Percentiles rank a stretch among this genome's conserved stretches.
These are phyloP conservation scores for Chionographis japonica DNA, from an alignment of 106 monocot species.

Conservation along the genomic window DNA sequence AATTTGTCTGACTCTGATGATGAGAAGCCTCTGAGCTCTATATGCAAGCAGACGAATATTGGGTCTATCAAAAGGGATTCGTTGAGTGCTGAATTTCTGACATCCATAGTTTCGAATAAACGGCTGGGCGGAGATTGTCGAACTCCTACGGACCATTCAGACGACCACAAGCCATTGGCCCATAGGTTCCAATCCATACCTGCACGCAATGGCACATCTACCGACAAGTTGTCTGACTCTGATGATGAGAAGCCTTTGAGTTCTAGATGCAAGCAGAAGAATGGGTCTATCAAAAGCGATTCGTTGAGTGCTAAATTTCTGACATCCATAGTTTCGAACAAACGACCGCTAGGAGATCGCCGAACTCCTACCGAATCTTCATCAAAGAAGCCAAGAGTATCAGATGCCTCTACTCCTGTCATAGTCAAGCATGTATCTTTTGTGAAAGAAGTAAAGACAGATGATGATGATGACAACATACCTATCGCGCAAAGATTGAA, in stretches of 20 bases:
- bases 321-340: conserved; percentile 18
- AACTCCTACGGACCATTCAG: conserved; percentile 14
- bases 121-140: conserved; percentile 3
- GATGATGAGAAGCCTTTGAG: conserved; percentile 24
- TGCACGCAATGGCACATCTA: conserved; percentile 2
- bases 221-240: conserved; percentile 10
- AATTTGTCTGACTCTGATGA: background rate
- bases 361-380: conserved; percentile 4
- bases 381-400: conserved; percentile 26
- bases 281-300: conserved; percentile 2
- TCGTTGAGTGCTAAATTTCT: no score
- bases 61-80: conserved; percentile 11
- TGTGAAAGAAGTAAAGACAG: conserved; percentile 14
- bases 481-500: conserved; percentile 37
- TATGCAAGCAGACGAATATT: background rate
- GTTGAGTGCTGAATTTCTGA: background rate
- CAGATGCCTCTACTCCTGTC: background rate
- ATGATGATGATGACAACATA: conserved; percentile 27
- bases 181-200: conserved; percentile 8
- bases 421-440: conserved; percentile 22
- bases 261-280: conserved; percentile 21
- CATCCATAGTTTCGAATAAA: conserved; percentile 23
- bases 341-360: conserved; percentile 11
- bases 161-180: conserved; percentile 16
- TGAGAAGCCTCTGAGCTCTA: background rate